These are phyloP conservation scores for Psilocybe azurescens DNA, from an alignment of 768 basidiomycete species.

Conservation along the genomic window DNA sequence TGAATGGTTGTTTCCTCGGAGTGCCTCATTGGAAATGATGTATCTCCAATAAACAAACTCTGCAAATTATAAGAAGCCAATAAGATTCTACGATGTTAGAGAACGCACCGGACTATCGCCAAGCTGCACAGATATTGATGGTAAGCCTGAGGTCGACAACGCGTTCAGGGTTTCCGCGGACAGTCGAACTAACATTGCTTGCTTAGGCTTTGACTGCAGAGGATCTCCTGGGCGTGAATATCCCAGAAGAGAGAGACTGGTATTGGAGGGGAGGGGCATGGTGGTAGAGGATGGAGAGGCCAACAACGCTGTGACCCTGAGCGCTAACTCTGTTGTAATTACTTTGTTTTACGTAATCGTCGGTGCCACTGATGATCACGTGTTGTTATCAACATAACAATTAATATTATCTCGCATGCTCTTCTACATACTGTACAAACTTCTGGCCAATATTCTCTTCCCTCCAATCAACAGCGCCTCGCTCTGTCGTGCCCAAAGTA, in stretches of 20 bases:
- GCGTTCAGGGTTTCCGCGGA: conserved; percentile 75
- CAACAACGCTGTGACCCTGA: background rate
- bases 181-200: conserved; percentile 79
- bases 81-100: background rate
- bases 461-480: conserved; percentile 77
- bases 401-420: conserved; percentile 51
- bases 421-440: conserved; percentile 75
- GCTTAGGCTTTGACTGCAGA: conserved; percentile 65
- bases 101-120: conserved; percentile 60
- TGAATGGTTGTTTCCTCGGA: conserved; percentile 61
- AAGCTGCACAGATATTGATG: conserved; percentile 64
- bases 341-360: background rate
- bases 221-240: conserved; percentile 60
- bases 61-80: conserved; percentile 28
- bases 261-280: conserved; percentile 72
- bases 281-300: conserved; percentile 19
- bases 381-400: too few species aligned
- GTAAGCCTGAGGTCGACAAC: conserved; percentile 53
- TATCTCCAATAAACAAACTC: conserved; percentile 71
- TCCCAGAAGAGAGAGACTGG: conserved; percentile 62
- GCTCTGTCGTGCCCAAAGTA: conserved; percentile 80
- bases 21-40: conserved; percentile 64
- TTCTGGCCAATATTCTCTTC: conserved; percentile 72
- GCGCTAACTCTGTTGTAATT: background rate
- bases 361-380: conserved; percentile 1